Evolutionary conservation across 1,284 basidiomycete species (phyloP), one percentile per base, ranked within the genome.

Genomic region (Boletus semigastroideus): DNA sequence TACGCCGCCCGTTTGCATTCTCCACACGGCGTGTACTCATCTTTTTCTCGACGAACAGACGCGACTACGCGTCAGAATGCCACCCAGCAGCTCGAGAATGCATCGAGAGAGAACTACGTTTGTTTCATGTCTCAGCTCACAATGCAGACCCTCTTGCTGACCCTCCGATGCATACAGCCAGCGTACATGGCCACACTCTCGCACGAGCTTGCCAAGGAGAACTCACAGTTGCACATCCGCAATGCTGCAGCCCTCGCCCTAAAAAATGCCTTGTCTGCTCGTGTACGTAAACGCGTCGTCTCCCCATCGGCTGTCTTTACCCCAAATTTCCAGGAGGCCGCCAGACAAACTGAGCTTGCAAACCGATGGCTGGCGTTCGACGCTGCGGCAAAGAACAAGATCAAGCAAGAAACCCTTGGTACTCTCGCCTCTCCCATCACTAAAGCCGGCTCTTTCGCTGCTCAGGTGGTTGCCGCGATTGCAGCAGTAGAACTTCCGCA

Each of bases 221-320:
- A 63, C 42, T 81, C 82, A 10, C 78, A 78, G n/a, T 63, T 86
- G 36, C 87, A 93, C 71, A 84, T 97, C 48, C 83, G 96, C 61
- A 95, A 93, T 66, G 94, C 96, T 16, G 94, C 97, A 22, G 95
- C 94, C 71, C 80, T 99, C 47, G 95, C 95, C 17, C 79, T 99
- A 74, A 99, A 99, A 83, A 99, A 99, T 71, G 86, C 94, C 54
- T 76, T 99, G 53, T 84, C 87, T 39, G 93, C 95, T 55, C 80
- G 93, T 65, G 93, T 95, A 75, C 69, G 90, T 80, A 56, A 62
- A 68, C 53, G 56, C 55, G 60, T 58, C 55, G 28, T 45, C 42
- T 48, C 43, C 22, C 19, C 47, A 40, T 58, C 48, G 22, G 14
- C 30, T 13, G n/a, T 48, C 36, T 51, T 62, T 30, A 56, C 48